These are phyloP conservation scores for Coprinellus micaceus DNA, from an alignment of 768 basidiomycete species.

Conservation along the genomic window DNA sequence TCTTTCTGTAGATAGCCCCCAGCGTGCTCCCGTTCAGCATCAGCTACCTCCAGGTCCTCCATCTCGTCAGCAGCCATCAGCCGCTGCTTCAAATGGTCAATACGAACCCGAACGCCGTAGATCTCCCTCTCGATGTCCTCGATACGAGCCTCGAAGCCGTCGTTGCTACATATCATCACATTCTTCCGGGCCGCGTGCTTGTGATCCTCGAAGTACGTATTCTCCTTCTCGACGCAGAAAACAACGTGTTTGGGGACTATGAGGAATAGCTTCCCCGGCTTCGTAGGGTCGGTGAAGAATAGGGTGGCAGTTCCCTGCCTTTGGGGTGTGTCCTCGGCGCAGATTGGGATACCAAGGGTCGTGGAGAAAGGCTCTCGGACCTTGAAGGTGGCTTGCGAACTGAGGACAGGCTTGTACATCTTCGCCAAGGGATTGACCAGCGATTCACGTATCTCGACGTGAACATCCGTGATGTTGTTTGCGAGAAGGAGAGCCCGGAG, in stretches of 20 bases:
- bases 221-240: conserved; percentile 11
- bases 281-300: conserved; percentile 21
- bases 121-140: conserved; percentile 14
- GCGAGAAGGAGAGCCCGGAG: conserved; percentile 21
- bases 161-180: conserved; percentile 24
- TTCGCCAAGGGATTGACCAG: conserved; percentile 12
- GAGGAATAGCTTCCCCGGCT: conserved; percentile 20
- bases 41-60: background rate
- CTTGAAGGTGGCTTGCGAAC: conserved; percentile 14
- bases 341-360: conserved; percentile 27
- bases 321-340: conserved; percentile 17
- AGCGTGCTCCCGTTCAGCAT: background rate
- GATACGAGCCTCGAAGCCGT: conserved; percentile 14
- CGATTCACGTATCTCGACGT: conserved; percentile 31
- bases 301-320: conserved; percentile 31
- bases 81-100: background rate
- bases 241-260: conserved; percentile 28
- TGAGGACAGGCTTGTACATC: conserved; percentile 16
- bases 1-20: background rate
- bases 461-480: conserved; percentile 25
- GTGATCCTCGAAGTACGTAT: background rate
- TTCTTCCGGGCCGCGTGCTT: conserved; percentile 19
- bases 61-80: background rate
- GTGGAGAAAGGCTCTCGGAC: conserved; percentile 26
- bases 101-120: background rate